Evolutionary conservation across 495 filamentous ascomycete genomes (phyloP), one percentile per base, ranked within the genome.

Genomic region (Lasiosphaeriaceae sp.): DNA sequence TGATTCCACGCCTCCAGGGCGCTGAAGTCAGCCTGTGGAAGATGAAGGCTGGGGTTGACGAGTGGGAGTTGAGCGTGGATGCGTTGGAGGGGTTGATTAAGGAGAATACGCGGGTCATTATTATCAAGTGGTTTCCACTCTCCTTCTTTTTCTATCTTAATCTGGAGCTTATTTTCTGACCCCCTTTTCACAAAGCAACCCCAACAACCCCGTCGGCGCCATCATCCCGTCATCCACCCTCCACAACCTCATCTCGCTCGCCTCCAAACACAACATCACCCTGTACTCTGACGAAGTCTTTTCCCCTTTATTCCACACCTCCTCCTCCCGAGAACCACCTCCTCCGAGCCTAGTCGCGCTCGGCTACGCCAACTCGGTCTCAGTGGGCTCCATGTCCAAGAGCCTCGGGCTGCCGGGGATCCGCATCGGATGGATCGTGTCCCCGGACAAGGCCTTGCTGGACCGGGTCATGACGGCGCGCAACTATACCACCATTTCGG

Each of bases 261-360:
- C 89, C 4, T 67, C 73, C 20, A 70, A 74, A 34, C 74, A 79
- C 45, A 76, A 83, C 50, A 86, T 92, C 44, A 83, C 76, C 20
- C 73, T 94, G 17, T 74, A 88, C 51, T 80, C 81, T 4, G 90
- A 93, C 60, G 90, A 95, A 70, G 90, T 92, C 12, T 94, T 92
- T 64, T 78, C 88, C 1, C 90, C 90, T 0, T 72, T 93, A n/a
- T 93, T 91, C 77, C 90, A 93, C 72, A 52, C 63, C 50, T 50
- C 72, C 19, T 59, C 62, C n/a, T 14, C 20, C 21, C n/a, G n/a
- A n/a, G 34, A 37, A 1, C 47, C 54, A 31, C 51, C 55, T 2
- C 51, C 56, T 23, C 55, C 60, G 2, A 77, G 74, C 46, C 77
- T 87, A 47, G 71, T 71, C 16, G 85, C 85, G 0, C 71, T 92